Evolutionary conservation across 2,329 filamentous ascomycete genomes (phyloP), one percentile per base, ranked within the genome.

Genomic region (Colletotrichum liaoningense): DNA sequence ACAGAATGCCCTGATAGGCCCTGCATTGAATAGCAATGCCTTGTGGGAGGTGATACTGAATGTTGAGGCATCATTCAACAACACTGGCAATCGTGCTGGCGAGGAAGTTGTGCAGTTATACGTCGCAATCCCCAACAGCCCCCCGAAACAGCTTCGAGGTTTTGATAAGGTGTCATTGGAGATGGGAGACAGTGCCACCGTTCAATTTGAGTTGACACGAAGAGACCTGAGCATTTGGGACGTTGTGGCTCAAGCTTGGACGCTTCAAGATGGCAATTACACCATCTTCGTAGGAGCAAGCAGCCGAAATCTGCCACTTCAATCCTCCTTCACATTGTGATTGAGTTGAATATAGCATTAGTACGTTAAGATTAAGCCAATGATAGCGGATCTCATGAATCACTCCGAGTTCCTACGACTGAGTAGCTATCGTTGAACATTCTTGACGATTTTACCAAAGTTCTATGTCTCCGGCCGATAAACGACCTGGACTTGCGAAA

Each of bases 141-240:
- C 92, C 0, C 81, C 86, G 0, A 83, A 86, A 56, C 90, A 93
- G 79, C 84, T 94, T 24, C 85, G 92, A 12, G 91, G 92, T 3
- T 93, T 93, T 42, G 80, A 81, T 22, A 80, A 81, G 28, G 58
- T 80, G 28, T 11, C 42, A 0, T 65, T 76, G 1, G 42, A 58
- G 19, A 56, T 42, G 14, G 75, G 69, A 9, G 38, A 75, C 14
- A 33, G 63, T 1, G 52, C 82, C 19, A 85, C 82, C 0, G 81
- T 92, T 0, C 80, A 77, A 0, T 89, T 93, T 65, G 78, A 83
- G 28, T 78, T 94, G 57, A 92, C 86, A 24, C 85, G 92, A 56
- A 87, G 91, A 73, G 92, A 94, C 77, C 77, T 94, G 67, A 93
- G 91, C 79, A 85, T 90, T 28, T 94, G 92, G 92, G 90, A 93